Evolutionary conservation across 2,329 filamentous ascomycete genomes (phyloP).

Genomic region (Sporothrix brasiliensis): DNA sequence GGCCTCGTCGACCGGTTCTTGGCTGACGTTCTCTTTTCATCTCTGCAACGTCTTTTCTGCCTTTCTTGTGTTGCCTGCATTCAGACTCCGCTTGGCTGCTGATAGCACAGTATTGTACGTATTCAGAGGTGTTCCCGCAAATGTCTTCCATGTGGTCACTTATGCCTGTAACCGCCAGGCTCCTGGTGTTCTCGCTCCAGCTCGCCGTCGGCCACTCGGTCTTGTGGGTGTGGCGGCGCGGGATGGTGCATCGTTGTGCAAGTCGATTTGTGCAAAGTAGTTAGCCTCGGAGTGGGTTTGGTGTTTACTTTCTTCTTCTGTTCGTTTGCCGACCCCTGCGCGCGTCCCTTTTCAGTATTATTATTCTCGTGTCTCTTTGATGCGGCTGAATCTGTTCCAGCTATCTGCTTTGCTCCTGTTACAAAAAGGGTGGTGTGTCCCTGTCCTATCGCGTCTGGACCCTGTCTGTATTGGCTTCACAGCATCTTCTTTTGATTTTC

Average conservation of each 20-base stretch:
- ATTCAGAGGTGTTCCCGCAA: too few species aligned
- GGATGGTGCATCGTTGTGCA: neutral
- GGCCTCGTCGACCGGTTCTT: neutral
- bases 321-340: conserved; percentile 9
- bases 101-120: too few species aligned
- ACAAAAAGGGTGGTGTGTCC: conserved; percentile 3
- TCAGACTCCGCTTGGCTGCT: too few species aligned
- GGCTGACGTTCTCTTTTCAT: neutral
- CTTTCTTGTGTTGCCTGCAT: neutral
- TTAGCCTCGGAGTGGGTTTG: conserved; percentile 17
- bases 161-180: too few species aligned
- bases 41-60: neutral
- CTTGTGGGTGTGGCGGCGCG: neutral
- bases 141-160: too few species aligned
- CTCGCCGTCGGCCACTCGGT: too few species aligned
- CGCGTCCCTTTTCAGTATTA: neutral
- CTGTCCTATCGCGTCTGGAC: neutral
- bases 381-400: neutral
- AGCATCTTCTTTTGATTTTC: conserved; percentile 7
- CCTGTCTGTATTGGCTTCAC: neutral
- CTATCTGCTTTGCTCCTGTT: neutral
- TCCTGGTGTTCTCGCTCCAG: too few species aligned
- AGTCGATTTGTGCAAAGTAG: neutral
- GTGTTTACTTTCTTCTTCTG: neutral
- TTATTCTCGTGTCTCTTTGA: conserved; percentile 3